Evolutionary conservation across 331 rosid species (phyloP).

Genomic region (Telfairia occidentalis): DNA sequence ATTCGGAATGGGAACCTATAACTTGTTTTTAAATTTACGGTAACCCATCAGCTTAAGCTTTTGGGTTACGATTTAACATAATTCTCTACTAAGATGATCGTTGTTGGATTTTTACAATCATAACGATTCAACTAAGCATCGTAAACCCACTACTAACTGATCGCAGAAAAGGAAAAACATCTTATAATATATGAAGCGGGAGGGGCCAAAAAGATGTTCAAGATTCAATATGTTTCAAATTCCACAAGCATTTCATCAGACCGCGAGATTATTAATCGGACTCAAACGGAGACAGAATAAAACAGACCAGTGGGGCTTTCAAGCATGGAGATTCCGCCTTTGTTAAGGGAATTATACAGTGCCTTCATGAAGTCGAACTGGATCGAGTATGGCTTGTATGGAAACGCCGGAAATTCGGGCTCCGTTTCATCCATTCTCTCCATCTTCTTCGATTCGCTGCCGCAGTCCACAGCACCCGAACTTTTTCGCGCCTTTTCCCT

Average conservation of each 20-base stretch:
- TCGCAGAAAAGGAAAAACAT: not conserved
- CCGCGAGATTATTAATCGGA: not conserved
- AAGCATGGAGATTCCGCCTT: conserved; percentile 80
- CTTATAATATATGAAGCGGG: not conserved
- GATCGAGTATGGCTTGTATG: conserved; percentile 67
- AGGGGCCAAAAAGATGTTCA: not conserved
- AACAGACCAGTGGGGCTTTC: conserved; percentile 89
- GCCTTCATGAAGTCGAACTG: conserved; percentile 85
- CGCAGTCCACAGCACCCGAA: not conserved
- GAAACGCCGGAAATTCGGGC: conserved; percentile 52
- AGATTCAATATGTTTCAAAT: not conserved
- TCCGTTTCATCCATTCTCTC: conserved; percentile 7
- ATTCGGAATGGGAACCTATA: not conserved
- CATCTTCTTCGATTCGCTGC: conserved; percentile 14
- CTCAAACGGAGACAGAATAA: not conserved
- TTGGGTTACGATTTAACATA: too few species aligned
- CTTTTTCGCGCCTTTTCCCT: conserved; percentile 6
- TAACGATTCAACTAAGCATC: not conserved
- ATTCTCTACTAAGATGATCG: not conserved
- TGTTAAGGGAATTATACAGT: conserved; percentile 44
- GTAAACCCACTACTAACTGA: not conserved
- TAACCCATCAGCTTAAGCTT: too few species aligned
- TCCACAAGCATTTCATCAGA: not conserved
- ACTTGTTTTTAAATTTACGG: too few species aligned
- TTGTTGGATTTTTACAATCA: not conserved